Conservation (phyloP, 768 basidiomycete genomes). For the Filobasidium wieringae region DNA sequence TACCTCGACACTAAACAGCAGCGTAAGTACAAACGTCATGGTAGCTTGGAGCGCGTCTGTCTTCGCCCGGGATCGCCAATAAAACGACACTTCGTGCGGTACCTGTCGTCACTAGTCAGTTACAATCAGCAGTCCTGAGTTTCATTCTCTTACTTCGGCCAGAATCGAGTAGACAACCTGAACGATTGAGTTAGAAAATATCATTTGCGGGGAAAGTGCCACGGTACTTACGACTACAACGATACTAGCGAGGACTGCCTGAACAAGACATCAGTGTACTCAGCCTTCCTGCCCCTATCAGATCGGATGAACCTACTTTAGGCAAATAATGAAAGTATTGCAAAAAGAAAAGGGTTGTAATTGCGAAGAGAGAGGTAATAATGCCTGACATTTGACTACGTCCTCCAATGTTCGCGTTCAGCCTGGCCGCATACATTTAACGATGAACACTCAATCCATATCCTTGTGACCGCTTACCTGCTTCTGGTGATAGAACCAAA, state of each 20-base stretch:
- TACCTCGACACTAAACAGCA: conserved; percentile 76
- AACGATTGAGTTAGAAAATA: conserved; percentile 1
- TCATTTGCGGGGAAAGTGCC: neutral
- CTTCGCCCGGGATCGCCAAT: conserved; percentile 88
- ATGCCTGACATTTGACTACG: conserved; percentile 74
- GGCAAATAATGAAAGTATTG: conserved; percentile 77
- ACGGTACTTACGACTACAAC: conserved; percentile 48
- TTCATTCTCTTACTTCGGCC: conserved; percentile 45
- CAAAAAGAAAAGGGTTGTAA: conserved; percentile 80
- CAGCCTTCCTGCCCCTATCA: neutral
- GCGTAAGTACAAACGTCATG: conserved; percentile 74
- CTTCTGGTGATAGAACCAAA: conserved; percentile 78
- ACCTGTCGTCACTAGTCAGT: conserved; percentile 28
- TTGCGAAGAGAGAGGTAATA: conserved; percentile 58
- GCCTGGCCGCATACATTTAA: conserved; percentile 45
- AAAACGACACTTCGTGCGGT: conserved; percentile 75
- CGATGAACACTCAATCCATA: neutral
- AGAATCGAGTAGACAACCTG: conserved; percentile 69
- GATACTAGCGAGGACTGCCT: conserved; percentile 42
- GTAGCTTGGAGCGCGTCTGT: conserved; percentile 74
- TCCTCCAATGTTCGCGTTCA: conserved; percentile 79
- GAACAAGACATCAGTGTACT: neutral
- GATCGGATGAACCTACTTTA: conserved; percentile 49
- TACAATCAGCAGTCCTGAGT: neutral
- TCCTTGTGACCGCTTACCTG: conserved; percentile 3